Conservation (phyloP, 2,329 filamentous ascomycete genomes). For the Lojkania enalia region DNA sequence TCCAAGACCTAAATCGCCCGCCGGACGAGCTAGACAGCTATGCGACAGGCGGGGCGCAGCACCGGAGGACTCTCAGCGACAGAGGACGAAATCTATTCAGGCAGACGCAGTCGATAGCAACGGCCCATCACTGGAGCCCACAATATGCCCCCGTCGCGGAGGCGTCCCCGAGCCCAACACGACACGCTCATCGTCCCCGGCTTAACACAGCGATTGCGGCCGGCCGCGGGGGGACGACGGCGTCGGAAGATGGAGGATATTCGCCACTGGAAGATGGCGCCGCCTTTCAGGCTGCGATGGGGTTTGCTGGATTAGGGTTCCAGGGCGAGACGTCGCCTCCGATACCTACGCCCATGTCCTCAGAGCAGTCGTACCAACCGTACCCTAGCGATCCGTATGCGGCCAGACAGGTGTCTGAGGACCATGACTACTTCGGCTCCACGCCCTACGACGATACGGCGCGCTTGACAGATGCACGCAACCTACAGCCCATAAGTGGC, state of each 20-base stretch:
- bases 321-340: slow-evolving; percentile 44
- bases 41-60: slow-evolving; percentile 33
- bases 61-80: slow-evolving; percentile 53
- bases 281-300: slow-evolving; percentile 54
- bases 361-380: slow-evolving; percentile 53
- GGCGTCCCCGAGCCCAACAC: slow-evolving; percentile 54
- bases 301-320: slow-evolving; percentile 51
- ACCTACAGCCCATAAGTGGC: slow-evolving; percentile 61
- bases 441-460: slow-evolving; percentile 60
- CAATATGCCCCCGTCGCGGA: slow-evolving; percentile 59
- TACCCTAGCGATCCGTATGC: slow-evolving; percentile 31
- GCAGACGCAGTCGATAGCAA: slow-evolving; percentile 48
- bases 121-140: slow-evolving; percentile 45
- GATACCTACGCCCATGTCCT: slow-evolving; percentile 37
- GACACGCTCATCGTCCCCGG: slow-evolving; percentile 32
- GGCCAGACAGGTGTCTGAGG: slow-evolving; percentile 55
- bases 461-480: slow-evolving; percentile 60
- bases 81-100: slow-evolving; percentile 53
- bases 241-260: slow-evolving; percentile 43
- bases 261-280: slow-evolving; percentile 51
- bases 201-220: slow-evolving; percentile 42
- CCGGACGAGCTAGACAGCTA: slow-evolving; percentile 39
- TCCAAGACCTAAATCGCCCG: slow-evolving; percentile 59
- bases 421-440: slow-evolving; percentile 59
- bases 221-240: slow-evolving; percentile 27